Evolutionary conservation across 371 early-diverging fungal genomes (phyloP).

Genomic region (Syncephalis plumigaleata): DNA sequence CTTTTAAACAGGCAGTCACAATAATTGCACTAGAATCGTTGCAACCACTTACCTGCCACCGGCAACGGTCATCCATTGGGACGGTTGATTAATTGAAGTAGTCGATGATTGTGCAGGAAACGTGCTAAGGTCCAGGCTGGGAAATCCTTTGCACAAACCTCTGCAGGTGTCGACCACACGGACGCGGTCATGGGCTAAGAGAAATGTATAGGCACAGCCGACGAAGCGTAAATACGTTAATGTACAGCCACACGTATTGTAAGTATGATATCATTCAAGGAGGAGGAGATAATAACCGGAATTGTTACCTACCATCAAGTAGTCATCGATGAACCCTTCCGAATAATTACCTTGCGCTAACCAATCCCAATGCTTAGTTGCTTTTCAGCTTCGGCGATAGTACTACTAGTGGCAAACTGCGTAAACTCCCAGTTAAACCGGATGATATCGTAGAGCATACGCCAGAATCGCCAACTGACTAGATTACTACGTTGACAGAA

Average conservation of each 20-base stretch:
- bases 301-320: slow-evolving; percentile 10
- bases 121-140: slow-evolving; percentile 30
- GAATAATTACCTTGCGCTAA: slow-evolving; percentile 22
- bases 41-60: slow-evolving; percentile 25
- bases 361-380: slow-evolving; percentile 22
- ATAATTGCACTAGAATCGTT: too few relatives aligned
- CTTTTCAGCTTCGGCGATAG: slow-evolving; percentile 1
- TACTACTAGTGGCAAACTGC: slow-evolving; percentile 14
- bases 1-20: too few relatives aligned
- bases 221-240: background rate
- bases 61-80: slow-evolving; percentile 36
- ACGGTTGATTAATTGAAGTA: slow-evolving; percentile 24
- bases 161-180: slow-evolving; percentile 41
- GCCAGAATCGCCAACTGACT: slow-evolving; percentile 18
- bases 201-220: slow-evolving; percentile 6
- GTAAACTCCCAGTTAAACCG: slow-evolving; percentile 21
- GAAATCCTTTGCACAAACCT: slow-evolving; percentile 25
- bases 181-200: slow-evolving; percentile 32
- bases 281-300: too few relatives aligned
- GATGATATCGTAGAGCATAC: slow-evolving; percentile 26
- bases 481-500: slow-evolving; percentile 30
- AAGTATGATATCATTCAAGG: too few relatives aligned
- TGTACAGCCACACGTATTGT: too few relatives aligned
- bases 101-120: slow-evolving; percentile 38
- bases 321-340: slow-evolving; percentile 28